Conservation (phyloP, 2,329 filamentous ascomycete genomes). For the Cladobotryum protrusum region DNA sequence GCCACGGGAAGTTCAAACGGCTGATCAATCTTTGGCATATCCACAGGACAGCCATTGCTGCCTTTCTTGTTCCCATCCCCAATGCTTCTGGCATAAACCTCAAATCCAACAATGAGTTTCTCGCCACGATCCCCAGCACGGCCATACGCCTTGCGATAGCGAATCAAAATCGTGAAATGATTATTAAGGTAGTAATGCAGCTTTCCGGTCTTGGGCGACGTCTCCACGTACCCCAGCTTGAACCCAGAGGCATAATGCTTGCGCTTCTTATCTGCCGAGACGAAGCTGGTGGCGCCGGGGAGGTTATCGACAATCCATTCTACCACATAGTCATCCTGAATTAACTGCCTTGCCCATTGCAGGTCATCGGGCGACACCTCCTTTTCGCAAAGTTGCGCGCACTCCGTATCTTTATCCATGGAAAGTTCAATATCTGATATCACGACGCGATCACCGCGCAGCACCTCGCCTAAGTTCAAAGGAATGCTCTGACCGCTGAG, state of each 20-base stretch:
- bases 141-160: constrained; percentile 66
- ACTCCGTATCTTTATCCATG: constrained; percentile 71
- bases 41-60: constrained; percentile 59
- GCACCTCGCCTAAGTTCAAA: constrained; percentile 79
- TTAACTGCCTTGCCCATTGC: constrained; percentile 62
- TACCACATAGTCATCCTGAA: constrained; percentile 74
- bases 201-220: constrained; percentile 51
- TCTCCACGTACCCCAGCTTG: constrained; percentile 75
- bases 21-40: constrained; percentile 56
- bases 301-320: constrained; percentile 94
- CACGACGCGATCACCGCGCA: constrained; percentile 79
- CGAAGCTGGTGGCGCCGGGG: constrained; percentile 81
- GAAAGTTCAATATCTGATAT: constrained; percentile 76
- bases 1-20: constrained; percentile 64
- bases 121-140: constrained; percentile 62
- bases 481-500: constrained; percentile 72
- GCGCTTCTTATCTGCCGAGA: constrained; percentile 73
- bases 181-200: constrained; percentile 75
- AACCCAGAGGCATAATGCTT: constrained; percentile 91
- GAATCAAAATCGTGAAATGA: constrained; percentile 78
- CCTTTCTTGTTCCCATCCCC: constrained; percentile 53
- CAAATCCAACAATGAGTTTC: constrained; percentile 81
- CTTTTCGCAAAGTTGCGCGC: constrained; percentile 64
- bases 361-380: constrained; percentile 60
- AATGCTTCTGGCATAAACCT: constrained; percentile 84